A percentile compares a stretch with the other conserved stretches of the same genome.
These are phyloP conservation scores for Bifiguratus adelaidae DNA, from an alignment of 192 early-diverging fungal species.

Conservation along the genomic window DNA sequence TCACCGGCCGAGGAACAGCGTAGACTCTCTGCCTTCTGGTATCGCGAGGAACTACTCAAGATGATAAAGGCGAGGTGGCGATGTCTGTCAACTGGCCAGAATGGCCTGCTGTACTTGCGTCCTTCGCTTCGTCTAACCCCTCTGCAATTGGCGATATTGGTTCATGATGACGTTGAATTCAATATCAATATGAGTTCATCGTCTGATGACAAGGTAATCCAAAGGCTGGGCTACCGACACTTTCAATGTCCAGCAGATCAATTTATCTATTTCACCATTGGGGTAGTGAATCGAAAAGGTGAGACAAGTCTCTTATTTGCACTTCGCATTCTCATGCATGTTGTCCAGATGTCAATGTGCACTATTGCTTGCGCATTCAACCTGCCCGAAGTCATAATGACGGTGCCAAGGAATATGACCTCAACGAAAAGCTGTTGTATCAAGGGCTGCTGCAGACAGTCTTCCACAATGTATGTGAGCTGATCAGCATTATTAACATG, in stretches of 20 bases:
- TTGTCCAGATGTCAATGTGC: background rate
- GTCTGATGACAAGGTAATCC: background rate
- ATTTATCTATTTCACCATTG: conserved; percentile 10
- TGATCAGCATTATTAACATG: background rate
- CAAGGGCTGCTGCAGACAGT: conserved; percentile 40
- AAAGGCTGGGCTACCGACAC: background rate
- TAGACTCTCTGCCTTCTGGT: conserved; percentile 64
- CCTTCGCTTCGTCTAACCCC: conserved; percentile 33
- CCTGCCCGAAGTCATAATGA: conserved; percentile 40
- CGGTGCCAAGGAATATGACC: conserved; percentile 40
- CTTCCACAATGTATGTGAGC: conserved; percentile 29
- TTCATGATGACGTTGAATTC: conserved; percentile 51
- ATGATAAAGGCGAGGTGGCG: conserved; percentile 32
- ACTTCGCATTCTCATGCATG: background rate
- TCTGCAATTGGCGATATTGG: conserved; percentile 43
- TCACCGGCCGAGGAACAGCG: conserved; percentile 40
- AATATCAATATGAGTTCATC: conserved; percentile 19
- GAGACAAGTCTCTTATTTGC: background rate
- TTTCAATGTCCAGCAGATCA: background rate
- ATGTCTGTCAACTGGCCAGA: conserved; percentile 33
- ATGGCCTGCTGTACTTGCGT: conserved; percentile 43
- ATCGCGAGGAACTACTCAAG: conserved; percentile 51
- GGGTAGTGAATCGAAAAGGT: conserved; percentile 5
- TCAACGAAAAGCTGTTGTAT: conserved; percentile 32
- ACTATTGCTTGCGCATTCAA: conserved; percentile 28